These are phyloP conservation scores for Veloporphyrellus conicus DNA, from an alignment of 1,284 basidiomycete species.

Conservation along the genomic window DNA sequence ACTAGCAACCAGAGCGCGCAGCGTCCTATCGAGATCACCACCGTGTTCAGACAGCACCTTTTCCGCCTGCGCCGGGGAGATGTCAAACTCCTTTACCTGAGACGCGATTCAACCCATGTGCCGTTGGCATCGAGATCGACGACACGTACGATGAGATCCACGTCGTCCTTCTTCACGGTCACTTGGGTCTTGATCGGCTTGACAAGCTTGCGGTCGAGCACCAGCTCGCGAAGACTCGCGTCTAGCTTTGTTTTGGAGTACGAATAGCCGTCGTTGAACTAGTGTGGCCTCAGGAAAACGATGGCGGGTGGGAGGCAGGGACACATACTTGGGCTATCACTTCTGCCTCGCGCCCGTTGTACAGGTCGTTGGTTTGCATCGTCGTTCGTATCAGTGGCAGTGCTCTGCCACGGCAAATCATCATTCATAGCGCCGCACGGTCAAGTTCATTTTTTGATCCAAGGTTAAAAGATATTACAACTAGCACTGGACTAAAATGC, in stretches of 20 bases:
- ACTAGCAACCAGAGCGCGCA: constrained; percentile 26
- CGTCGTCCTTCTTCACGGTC: constrained; percentile 42
- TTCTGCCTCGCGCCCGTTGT: constrained; percentile 30
- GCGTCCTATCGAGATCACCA: constrained; percentile 28
- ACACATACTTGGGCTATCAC: constrained; percentile 28
- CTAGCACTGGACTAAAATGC: constrained; percentile 27
- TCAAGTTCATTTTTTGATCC: constrained; percentile 16
- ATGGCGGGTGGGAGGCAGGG: neutral
- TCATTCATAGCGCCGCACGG: neutral
- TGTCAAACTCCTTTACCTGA: constrained; percentile 48
- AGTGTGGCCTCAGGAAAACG: constrained; percentile 6
- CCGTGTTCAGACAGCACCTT: constrained; percentile 36
- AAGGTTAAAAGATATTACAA: constrained; percentile 26
- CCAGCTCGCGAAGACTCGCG: constrained; percentile 38
- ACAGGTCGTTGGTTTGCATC: constrained; percentile 25
- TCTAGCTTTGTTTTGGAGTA: constrained; percentile 53
- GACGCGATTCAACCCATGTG: constrained; percentile 3
- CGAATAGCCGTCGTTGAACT: constrained; percentile 48
- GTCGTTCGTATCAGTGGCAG: constrained; percentile 17
- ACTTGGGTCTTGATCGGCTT: constrained; percentile 32
- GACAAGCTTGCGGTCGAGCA: constrained; percentile 24
- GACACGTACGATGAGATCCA: constrained; percentile 43
- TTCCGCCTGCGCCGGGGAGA: constrained; percentile 44
- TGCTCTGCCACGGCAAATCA: too few species aligned
- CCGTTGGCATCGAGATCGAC: neutral